phyloP scores from a whole-genome alignment of 1,284 basidiomycete genomes.

The Microstroma glucosiphilum region DNA sequence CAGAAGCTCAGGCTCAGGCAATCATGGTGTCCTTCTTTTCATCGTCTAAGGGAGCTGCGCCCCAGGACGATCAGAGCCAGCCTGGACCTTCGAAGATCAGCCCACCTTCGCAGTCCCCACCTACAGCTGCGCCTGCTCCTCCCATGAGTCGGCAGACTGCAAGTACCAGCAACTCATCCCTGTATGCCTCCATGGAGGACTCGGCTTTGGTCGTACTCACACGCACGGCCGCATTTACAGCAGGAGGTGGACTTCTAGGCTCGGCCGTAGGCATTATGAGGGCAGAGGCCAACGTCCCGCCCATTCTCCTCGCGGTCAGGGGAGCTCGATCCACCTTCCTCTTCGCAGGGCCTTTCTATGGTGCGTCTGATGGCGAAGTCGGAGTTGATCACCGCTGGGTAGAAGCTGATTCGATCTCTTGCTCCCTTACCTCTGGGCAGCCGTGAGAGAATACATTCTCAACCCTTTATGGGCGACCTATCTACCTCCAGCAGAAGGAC shows the following conservation, averaged over 20 bases:
- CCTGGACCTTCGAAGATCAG: not conserved
- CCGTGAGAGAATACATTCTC: not conserved
- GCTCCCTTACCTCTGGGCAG: not conserved
- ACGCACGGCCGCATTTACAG: not conserved
- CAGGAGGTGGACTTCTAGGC: not conserved
- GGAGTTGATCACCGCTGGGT: too few relatives aligned
- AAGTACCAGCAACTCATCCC: too few relatives aligned
- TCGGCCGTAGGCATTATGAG: constrained; percentile 2
- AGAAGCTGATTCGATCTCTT: not conserved
- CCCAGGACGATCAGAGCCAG: not conserved
- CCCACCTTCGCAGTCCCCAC: not conserved
- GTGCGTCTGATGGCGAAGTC: too few relatives aligned
- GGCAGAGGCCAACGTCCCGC: not conserved
- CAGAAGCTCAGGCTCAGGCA: too few relatives aligned
- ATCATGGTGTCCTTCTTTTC: not conserved
- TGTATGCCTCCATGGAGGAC: too few relatives aligned
- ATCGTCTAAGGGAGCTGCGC: not conserved
- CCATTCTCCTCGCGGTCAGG: not conserved
- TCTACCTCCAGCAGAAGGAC: too few relatives aligned
- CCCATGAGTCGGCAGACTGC: not conserved
- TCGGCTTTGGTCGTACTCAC: not conserved
- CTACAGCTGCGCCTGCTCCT: not conserved
- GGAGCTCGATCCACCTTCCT: not conserved
- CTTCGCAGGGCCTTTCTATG: not conserved
- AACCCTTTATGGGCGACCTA: not conserved